Base-by-base conservation (phyloP, 148 eudicot genomes). In the Agrostemma githago region DNA sequence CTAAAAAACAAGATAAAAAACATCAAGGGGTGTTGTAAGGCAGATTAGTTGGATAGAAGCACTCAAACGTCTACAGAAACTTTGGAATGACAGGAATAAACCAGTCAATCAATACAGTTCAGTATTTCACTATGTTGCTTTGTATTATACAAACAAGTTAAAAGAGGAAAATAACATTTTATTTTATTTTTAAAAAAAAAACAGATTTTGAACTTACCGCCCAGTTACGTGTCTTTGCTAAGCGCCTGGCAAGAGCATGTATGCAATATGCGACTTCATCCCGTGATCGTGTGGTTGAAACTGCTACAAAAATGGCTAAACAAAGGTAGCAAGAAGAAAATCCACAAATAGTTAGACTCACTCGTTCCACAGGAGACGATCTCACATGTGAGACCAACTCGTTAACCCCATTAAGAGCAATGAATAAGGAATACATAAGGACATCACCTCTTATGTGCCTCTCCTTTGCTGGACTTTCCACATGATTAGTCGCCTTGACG, bases 251-350 rank as follows among this genome's bases (percentile, higher is more conserved):
- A 77, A 95, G 88, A 73, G 96, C 98, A 84, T 95, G 96, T 75
- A 95, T 88, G 83, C 97, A 95, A 76, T 95, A 95, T 5, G 89
- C 97, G 69, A 92, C 96, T 80, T 95, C 98, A 78, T 96, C 96
- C 62, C 96, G 90, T 68, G 98, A 96, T 77, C 93, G 81, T 68
- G 88, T 84, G 72, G 96, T 92, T 20, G 97, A 92, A 68, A 95
- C 74, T 57, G 97, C 90, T 68, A 87, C 87, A 81, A 92, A 92
- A 62, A 95, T 85, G 57, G 97, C 98, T 95, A 89, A 82, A 83
- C 51, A 70, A 44, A 37, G 40, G 3, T 42, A 78, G 11, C 72
- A 44, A 37, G 21, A 78, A 51, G 64, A 58, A 64, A 10, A 38
- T 74, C 42, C 63, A 78, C 51, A 11, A 71, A 71, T 15, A 46